Evolutionary conservation across 179 eudicot genomes (phyloP).

Genomic region (Pouteria campechiana): DNA sequence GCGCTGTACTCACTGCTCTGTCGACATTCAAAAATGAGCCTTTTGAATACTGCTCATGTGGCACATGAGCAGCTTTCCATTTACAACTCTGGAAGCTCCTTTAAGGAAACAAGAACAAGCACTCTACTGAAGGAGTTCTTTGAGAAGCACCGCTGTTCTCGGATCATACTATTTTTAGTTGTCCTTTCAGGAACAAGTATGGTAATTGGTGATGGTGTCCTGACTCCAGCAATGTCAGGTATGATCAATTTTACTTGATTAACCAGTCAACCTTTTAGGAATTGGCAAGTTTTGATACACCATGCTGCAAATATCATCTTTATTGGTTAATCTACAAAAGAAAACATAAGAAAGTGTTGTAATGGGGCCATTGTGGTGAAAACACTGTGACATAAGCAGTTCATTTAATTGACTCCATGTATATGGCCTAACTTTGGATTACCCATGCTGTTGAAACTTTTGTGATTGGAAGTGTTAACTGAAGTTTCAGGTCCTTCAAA

Average conservation of each 20-base stretch:
- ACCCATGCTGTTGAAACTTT: too few relatives aligned
- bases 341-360: too few relatives aligned
- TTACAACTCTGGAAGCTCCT: constrained; percentile 1
- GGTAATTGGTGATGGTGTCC: constrained; percentile 47
- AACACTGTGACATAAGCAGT: too few relatives aligned
- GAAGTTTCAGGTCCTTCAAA: too few relatives aligned
- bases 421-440: too few relatives aligned
- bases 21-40: constrained; percentile 28
- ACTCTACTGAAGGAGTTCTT: constrained; percentile 6
- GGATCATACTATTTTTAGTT: constrained; percentile 12
- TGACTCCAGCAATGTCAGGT: constrained; percentile 57
- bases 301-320: background rate
- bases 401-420: too few relatives aligned
- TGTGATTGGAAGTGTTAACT: too few relatives aligned
- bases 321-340: background rate
- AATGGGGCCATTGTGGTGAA: too few relatives aligned
- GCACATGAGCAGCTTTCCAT: constrained; percentile 6
- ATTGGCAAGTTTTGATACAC: too few relatives aligned
- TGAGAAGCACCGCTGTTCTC: constrained; percentile 9
- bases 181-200: constrained; percentile 45
- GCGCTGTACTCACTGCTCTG: constrained; percentile 51
- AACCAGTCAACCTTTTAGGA: too few relatives aligned
- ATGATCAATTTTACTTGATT: too few relatives aligned
- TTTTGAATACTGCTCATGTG: constrained; percentile 11
- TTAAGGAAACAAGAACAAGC: background rate